phyloP scores from a whole-genome alignment of 2,329 filamentous ascomycete species.

The Cercospora brassicicola region DNA sequence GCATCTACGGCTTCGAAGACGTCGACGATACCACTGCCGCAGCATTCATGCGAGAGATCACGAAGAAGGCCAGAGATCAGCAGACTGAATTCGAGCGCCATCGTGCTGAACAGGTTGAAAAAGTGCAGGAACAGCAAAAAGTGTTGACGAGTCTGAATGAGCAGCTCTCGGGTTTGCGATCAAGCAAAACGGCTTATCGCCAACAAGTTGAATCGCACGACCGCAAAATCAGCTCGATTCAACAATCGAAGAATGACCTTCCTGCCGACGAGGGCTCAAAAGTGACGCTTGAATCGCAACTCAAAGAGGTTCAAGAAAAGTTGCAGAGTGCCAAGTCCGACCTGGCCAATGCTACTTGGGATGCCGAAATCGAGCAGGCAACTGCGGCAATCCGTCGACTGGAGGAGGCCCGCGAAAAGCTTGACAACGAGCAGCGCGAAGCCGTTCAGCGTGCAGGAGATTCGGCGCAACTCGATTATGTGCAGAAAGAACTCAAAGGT shows the following conservation, averaged over 20 bases:
- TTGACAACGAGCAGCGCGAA: slow-evolving; percentile 79
- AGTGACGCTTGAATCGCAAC: slow-evolving; percentile 71
- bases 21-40: slow-evolving; percentile 73
- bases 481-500: slow-evolving; percentile 76
- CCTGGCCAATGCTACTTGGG: slow-evolving; percentile 65
- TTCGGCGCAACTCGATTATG: slow-evolving; percentile 77
- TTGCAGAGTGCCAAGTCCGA: slow-evolving; percentile 64
- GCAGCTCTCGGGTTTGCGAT: slow-evolving; percentile 68
- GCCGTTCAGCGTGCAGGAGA: slow-evolving; percentile 79
- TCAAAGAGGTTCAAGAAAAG: slow-evolving; percentile 66
- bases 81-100: slow-evolving; percentile 73
- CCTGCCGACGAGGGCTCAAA: slow-evolving; percentile 82
- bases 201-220: slow-evolving; percentile 74
- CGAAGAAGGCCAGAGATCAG: slow-evolving; percentile 74
- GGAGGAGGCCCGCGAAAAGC: slow-evolving; percentile 68
- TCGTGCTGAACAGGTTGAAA: slow-evolving; percentile 70
- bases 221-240: slow-evolving; percentile 64
- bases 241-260: slow-evolving; percentile 69
- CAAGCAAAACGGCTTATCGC: slow-evolving; percentile 72
- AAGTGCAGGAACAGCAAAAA: slow-evolving; percentile 70
- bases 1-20: slow-evolving; percentile 80
- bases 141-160: slow-evolving; percentile 72
- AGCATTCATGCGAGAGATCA: slow-evolving; percentile 74
- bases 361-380: slow-evolving; percentile 66
- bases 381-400: slow-evolving; percentile 66